Conservation (phyloP, 2,329 filamentous ascomycete species). For the Lojkania enalia region DNA sequence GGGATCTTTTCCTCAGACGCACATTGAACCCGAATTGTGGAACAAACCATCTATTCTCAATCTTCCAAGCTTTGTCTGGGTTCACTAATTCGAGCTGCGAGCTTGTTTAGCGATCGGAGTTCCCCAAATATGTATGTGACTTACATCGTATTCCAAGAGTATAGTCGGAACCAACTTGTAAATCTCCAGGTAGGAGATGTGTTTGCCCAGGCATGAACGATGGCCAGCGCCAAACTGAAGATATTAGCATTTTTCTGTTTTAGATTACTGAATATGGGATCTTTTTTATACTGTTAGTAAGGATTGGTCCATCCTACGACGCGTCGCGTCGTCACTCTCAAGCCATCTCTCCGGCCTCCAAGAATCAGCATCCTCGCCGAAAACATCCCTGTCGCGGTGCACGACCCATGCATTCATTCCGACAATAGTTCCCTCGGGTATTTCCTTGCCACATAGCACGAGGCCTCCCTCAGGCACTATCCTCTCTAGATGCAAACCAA, state of each 20-base stretch:
- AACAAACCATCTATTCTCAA: constrained; percentile 12
- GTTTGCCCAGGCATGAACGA: constrained; percentile 8
- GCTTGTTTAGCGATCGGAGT: not conserved
- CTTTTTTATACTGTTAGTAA: not conserved
- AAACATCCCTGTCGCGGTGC: constrained; percentile 1
- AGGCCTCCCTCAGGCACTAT: constrained; percentile 32
- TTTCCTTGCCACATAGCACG: constrained; percentile 8
- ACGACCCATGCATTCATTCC: constrained; percentile 3
- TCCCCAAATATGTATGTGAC: not conserved
- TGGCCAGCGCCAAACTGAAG: constrained; percentile 10
- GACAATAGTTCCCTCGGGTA: constrained; percentile 2
- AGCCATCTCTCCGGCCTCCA: not conserved
- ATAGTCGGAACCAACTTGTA: constrained; percentile 36
- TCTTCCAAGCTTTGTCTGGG: constrained; percentile 1
- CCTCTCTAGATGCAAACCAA: constrained; percentile 25
- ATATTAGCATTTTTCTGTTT: constrained; percentile 4
- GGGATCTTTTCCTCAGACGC: too few relatives aligned
- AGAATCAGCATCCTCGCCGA: not conserved
- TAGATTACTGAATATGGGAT: not conserved
- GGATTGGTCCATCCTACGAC: not conserved
- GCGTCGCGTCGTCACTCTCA: not conserved
- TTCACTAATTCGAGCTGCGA: constrained; percentile 1
- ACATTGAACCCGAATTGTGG: constrained; percentile 11
- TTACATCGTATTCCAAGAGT: constrained; percentile 9
- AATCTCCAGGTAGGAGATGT: constrained; percentile 11